These are phyloP conservation scores for Glarea lozoyensis DNA, from an alignment of 495 filamentous ascomycete species.

Conservation along the genomic window DNA sequence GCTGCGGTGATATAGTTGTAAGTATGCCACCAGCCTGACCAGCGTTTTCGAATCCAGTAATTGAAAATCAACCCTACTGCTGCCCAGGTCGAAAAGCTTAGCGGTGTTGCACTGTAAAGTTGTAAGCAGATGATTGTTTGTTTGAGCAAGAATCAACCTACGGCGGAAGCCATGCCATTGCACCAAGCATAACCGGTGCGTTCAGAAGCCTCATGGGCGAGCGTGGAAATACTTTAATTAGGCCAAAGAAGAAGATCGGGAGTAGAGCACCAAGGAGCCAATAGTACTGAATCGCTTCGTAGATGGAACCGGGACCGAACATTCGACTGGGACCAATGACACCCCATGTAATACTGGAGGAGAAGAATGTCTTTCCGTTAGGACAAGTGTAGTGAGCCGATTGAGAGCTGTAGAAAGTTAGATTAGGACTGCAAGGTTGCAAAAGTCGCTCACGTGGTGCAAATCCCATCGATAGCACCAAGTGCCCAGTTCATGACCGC, in stretches of 20 bases:
- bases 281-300: constrained; percentile 53
- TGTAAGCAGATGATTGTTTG: background rate
- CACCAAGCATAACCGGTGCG: constrained; percentile 61
- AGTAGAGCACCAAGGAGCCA: constrained; percentile 51
- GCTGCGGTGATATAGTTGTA: constrained; percentile 77
- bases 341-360: constrained; percentile 33
- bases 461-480: constrained; percentile 48
- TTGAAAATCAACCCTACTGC: constrained; percentile 42
- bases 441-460: constrained; percentile 44
- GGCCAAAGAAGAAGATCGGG: constrained; percentile 43
- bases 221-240: constrained; percentile 7
- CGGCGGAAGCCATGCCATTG: constrained; percentile 53
- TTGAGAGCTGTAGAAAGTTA: constrained; percentile 28
- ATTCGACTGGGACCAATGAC: constrained; percentile 55
- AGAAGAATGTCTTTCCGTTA: constrained; percentile 56
- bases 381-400: constrained; percentile 58
- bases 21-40: constrained; percentile 58
- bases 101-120: constrained; percentile 42
- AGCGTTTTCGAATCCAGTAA: constrained; percentile 43
- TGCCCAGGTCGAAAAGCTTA: constrained; percentile 57
- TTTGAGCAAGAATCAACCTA: constrained; percentile 19
- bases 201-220: constrained; percentile 32
- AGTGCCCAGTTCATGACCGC: constrained; percentile 58
- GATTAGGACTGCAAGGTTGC: constrained; percentile 30
- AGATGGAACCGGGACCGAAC: constrained; percentile 56